These are phyloP conservation scores for Myxozyma mucilagina DNA, from an alignment of 805 yeast species.

Conservation along the genomic window DNA sequence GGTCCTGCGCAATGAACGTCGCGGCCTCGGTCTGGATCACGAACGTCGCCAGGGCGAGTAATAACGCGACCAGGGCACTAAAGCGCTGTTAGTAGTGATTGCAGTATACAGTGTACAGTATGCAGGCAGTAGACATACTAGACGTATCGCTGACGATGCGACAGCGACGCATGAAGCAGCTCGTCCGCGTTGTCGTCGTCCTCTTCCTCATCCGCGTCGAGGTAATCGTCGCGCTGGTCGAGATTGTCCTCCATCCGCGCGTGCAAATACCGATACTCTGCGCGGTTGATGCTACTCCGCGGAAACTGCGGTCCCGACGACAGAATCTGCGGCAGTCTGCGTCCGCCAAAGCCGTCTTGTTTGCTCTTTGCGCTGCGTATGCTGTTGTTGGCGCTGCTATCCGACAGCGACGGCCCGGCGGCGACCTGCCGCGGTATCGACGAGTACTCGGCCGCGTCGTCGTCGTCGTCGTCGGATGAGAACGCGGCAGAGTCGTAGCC, in stretches of 20 bases:
- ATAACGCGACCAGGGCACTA: slow-evolving; percentile 48
- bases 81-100: neutral
- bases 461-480: slow-evolving; percentile 26
- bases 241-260: slow-evolving; percentile 17
- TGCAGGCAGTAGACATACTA: slow-evolving; percentile 20
- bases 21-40: slow-evolving; percentile 81
- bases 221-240: slow-evolving; percentile 2
- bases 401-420: neutral
- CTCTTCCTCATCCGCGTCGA: slow-evolving; percentile 6
- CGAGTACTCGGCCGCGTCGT: slow-evolving; percentile 17
- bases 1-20: slow-evolving; percentile 58
- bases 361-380: neutral
- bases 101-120: neutral
- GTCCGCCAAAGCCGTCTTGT: slow-evolving; percentile 2
- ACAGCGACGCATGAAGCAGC: slow-evolving; percentile 9
- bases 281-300: slow-evolving; percentile 23
- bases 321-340: slow-evolving; percentile 15
- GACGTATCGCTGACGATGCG: slow-evolving; percentile 25
- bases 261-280: slow-evolving; percentile 29
- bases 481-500: slow-evolving; percentile 20
- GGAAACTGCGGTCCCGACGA: slow-evolving; percentile 14
- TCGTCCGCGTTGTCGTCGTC: slow-evolving; percentile 8
- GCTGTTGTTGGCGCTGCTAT: neutral
- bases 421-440: slow-evolving; percentile 22
- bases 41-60: slow-evolving; percentile 57